Evolutionary conservation across 73 alveolate species (phyloP), one percentile per base, ranked within the genome.

Genomic region (Effrenium voratum): DNA sequence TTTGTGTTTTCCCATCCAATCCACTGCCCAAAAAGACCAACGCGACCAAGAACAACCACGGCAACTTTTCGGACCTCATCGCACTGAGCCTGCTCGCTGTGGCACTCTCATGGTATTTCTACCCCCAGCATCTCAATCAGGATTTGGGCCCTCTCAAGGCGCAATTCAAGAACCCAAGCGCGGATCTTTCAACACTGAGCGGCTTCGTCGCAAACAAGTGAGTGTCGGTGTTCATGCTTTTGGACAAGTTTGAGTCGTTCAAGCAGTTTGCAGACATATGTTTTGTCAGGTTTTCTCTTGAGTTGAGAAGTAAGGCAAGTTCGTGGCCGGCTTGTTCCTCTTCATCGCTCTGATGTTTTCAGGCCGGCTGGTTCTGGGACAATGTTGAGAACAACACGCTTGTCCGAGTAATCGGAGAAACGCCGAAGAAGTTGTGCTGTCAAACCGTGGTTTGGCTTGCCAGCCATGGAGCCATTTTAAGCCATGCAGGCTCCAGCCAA

Each of bases 41-140:
- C 66, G 91, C 45, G 91, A 81, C 73, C 49, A 90, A 90, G 96
- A 90, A 90, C 87, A 90, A 90, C 96, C 96, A 90, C 44, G 96
- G 96, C 72, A 90, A 90, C 87, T 90, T 66, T 26, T 90, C 96
- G 3, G 96, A 90, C 55, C 52, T 90, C 86, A 46, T 68, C 24
- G 96, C 96, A 16, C 43, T 90, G 30, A 87, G 95, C 26, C 43
- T 87, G 96, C n/a, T 90, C 24, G 75, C 30, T 8, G 96, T 90
- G 75, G 79, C 87, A 22, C 45, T 90, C 57, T 44, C 47, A 32
- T 55, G 79, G 96, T 90, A 60, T 16, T 66, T 90, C 87, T 66
- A 90, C 30, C 96, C 86, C 41, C 34, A 86, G 82, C 94, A 86
- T 45, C 76, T 86, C 34, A 41, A 57, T 34, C 46, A 38, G 55